Conservation (phyloP, 768 basidiomycete genomes). For the Punctularia strigosozonata region DNA sequence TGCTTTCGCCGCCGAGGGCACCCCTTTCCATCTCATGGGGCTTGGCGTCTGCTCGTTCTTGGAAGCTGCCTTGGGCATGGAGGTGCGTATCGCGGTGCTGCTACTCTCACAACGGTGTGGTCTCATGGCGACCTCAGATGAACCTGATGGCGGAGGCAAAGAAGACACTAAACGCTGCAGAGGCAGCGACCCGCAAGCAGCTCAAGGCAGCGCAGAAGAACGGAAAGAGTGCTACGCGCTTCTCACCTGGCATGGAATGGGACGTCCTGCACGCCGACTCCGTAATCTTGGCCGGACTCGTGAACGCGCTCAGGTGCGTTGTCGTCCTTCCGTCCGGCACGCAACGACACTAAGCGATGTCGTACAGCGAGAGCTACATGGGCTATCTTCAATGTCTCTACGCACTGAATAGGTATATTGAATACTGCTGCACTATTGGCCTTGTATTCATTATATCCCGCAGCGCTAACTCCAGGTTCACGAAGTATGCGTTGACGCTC, state of each 20-base stretch:
- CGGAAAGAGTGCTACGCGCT: slow-evolving; percentile 24
- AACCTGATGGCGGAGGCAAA: slow-evolving; percentile 55
- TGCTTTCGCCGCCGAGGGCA: slow-evolving; percentile 36
- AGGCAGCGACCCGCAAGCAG: slow-evolving; percentile 48
- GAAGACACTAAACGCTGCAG: slow-evolving; percentile 40
- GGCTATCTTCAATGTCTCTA: slow-evolving; percentile 72
- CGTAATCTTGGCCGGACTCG: slow-evolving; percentile 57
- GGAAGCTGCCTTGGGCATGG: slow-evolving; percentile 74
- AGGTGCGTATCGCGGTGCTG: slow-evolving; percentile 29
- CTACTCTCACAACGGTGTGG: neutral
- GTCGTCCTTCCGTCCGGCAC: neutral
- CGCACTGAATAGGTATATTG: slow-evolving; percentile 40
- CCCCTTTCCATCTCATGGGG: slow-evolving; percentile 66
- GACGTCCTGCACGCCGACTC: slow-evolving; percentile 69
- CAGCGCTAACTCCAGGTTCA: slow-evolving; percentile 65
- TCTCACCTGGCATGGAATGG: slow-evolving; percentile 59
- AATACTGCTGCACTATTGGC: neutral
- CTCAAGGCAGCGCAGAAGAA: slow-evolving; percentile 23
- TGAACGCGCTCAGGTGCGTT: slow-evolving; percentile 54
- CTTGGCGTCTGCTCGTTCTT: slow-evolving; percentile 63
- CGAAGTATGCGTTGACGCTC: slow-evolving; percentile 33
- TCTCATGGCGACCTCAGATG: slow-evolving; percentile 21
- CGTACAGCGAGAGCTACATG: slow-evolving; percentile 59
- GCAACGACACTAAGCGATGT: neutral
- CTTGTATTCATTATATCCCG: slow-evolving; percentile 1